phyloP scores from a whole-genome alignment of 352 stramenopile genomes.

The Pythium folliculosum region DNA sequence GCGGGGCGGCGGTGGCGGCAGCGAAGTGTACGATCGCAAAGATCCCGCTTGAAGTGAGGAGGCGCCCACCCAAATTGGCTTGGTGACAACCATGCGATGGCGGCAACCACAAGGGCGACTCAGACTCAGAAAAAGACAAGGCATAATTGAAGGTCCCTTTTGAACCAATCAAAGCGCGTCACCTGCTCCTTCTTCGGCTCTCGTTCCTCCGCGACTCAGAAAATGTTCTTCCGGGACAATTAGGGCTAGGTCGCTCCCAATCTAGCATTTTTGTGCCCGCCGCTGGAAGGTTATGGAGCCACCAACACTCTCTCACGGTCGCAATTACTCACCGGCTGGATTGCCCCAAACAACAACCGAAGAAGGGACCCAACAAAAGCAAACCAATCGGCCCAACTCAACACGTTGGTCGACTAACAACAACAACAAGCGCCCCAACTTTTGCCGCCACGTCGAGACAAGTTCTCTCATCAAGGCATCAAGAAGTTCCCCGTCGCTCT shows the following conservation, averaged over 20 bases:
- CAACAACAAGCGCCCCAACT: background rate
- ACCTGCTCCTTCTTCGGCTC: background rate
- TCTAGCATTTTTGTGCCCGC: background rate
- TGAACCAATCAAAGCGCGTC: constrained; percentile 14
- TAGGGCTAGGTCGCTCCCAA: constrained; percentile 11
- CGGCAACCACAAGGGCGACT: background rate
- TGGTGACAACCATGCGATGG: constrained; percentile 6
- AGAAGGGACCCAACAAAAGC: background rate
- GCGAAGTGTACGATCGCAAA: constrained; percentile 6
- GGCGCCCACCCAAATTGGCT: background rate
- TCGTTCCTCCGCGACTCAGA: constrained; percentile 15
- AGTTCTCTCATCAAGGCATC: too few species aligned
- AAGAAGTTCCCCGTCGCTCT: background rate
- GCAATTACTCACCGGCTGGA: constrained; percentile 13
- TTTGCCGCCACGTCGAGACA: constrained; percentile 16
- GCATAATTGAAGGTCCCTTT: background rate
- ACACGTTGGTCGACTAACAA: background rate
- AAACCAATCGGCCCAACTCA: constrained; percentile 1
- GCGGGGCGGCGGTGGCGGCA: background rate
- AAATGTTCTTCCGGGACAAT: constrained; percentile 11
- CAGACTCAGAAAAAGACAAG: constrained; percentile 21
- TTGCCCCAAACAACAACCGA: constrained; percentile 2
- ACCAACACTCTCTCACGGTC: constrained; percentile 25
- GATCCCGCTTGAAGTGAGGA: constrained; percentile 14
- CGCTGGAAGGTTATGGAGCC: constrained; percentile 6